A percentile compares a stretch with the other conserved stretches of the same genome.
Evolutionary conservation across 192 early-diverging fungal species (phyloP).

Genomic region (Mortierella claussenii): DNA sequence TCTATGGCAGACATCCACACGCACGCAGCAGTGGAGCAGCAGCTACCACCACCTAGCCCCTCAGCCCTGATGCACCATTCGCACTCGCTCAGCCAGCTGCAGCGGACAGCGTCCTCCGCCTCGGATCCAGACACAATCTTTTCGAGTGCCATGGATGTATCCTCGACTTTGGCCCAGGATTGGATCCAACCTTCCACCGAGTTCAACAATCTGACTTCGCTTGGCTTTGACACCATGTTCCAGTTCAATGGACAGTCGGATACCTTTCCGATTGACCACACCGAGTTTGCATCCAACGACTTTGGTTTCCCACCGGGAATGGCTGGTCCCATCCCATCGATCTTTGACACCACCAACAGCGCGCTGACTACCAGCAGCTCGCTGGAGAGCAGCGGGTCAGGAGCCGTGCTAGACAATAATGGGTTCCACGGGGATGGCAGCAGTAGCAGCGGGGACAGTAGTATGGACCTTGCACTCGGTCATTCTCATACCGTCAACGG

Average conservation of each 20-base stretch:
- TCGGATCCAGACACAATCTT: conserved; percentile 26
- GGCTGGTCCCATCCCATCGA: conserved; percentile 24
- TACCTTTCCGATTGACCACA: conserved; percentile 44
- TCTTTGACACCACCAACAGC: conserved; percentile 32
- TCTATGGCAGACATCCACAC: conserved; percentile 39
- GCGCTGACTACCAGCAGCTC: not conserved
- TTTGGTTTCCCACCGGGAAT: conserved; percentile 42
- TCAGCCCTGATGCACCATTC: conserved; percentile 27
- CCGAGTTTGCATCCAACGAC: conserved; percentile 43
- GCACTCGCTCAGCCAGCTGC: conserved; percentile 12
- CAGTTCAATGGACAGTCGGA: conserved; percentile 40
- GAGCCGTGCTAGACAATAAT: conserved; percentile 8
- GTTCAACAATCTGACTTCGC: conserved; percentile 37
- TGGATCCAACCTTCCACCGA: conserved; percentile 40
- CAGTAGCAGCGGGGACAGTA: conserved; percentile 3
- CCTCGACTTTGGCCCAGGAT: conserved; percentile 20
- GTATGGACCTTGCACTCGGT: conserved; percentile 1
- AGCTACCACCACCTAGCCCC: conserved; percentile 17
- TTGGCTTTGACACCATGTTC: conserved; percentile 49
- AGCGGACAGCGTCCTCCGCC: conserved; percentile 17
- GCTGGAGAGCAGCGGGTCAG: conserved; percentile 3
- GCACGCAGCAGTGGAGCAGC: conserved; percentile 27
- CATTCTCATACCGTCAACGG: conserved; percentile 1
- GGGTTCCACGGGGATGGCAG: conserved; percentile 10
- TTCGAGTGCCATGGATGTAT: conserved; percentile 18